These are phyloP conservation scores for Murraya koenigii DNA, from an alignment of 345 rosid genomes.

Conservation along the genomic window DNA sequence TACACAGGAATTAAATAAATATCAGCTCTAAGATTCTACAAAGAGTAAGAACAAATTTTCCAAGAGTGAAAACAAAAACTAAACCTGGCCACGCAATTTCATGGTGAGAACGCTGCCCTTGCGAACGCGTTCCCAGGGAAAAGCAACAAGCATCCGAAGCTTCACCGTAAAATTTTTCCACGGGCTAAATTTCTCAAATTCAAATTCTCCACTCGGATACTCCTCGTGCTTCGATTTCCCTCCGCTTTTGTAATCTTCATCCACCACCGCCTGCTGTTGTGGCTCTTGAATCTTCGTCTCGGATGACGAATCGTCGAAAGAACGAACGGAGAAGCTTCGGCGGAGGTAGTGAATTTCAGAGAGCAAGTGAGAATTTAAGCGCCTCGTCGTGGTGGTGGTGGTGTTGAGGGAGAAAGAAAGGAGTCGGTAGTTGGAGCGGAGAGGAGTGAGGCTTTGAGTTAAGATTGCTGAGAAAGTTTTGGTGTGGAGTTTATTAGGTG, in stretches of 20 bases:
- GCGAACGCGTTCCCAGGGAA: constrained; percentile 86
- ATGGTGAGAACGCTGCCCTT: constrained; percentile 79
- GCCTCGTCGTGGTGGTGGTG: constrained; percentile 9
- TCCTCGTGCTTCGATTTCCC: constrained; percentile 29
- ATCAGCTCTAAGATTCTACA: neutral
- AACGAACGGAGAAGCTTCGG: constrained; percentile 42
- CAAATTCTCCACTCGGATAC: constrained; percentile 77
- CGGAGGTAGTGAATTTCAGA: constrained; percentile 11
- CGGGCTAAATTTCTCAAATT: constrained; percentile 40
- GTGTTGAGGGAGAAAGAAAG: constrained; percentile 3
- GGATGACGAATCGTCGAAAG: constrained; percentile 67
- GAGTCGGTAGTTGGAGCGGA: constrained; percentile 12
- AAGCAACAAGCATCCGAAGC: constrained; percentile 72
- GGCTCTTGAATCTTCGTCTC: constrained; percentile 28
- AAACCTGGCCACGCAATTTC: constrained; percentile 96
- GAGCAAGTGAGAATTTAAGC: neutral
- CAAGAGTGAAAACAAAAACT: neutral
- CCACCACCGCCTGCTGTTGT: neutral
- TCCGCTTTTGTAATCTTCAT: neutral
- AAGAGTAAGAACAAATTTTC: neutral
- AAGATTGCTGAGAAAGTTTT: constrained; percentile 29
- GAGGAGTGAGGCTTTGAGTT: constrained; percentile 27
- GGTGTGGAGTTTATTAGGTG: constrained; percentile 28
- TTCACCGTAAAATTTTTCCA: constrained; percentile 69
- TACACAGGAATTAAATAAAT: neutral